These are phyloP conservation scores for Neonectria magnoliae DNA, from an alignment of 2,329 filamentous ascomycete species.

Conservation along the genomic window DNA sequence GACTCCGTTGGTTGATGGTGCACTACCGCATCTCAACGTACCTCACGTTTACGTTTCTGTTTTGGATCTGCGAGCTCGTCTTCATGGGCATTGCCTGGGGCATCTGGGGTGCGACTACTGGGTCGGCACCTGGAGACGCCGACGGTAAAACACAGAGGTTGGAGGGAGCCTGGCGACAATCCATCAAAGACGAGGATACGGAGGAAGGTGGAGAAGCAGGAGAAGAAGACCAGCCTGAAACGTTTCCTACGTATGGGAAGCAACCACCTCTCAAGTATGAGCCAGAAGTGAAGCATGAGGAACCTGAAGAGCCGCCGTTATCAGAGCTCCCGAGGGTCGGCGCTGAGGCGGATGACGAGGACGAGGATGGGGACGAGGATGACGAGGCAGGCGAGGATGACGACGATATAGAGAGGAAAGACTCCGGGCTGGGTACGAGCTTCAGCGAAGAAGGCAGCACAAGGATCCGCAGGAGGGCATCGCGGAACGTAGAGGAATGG, in stretches of 20 bases:
- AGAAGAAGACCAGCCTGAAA: conserved; percentile 54
- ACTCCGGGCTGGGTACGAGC: conserved; percentile 66
- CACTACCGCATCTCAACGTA: conserved; percentile 79
- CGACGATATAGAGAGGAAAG: conserved; percentile 46
- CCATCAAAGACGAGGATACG: conserved; percentile 35
- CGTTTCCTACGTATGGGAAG: conserved; percentile 55
- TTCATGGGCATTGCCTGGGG: conserved; percentile 75
- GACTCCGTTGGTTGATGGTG: conserved; percentile 88
- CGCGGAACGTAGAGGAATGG: conserved; percentile 35
- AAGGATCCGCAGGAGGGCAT: conserved; percentile 46
- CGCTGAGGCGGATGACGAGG: conserved; percentile 60
- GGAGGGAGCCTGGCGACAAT: conserved; percentile 21
- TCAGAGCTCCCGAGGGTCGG: conserved; percentile 49
- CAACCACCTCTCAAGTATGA: conserved; percentile 55
- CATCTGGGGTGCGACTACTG: conserved; percentile 55
- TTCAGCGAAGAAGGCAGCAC: conserved; percentile 53
- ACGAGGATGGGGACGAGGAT: conserved; percentile 52
- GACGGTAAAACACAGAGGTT: conserved; percentile 21
- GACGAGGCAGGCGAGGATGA: conserved; percentile 48
- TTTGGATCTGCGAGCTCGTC: conserved; percentile 80
- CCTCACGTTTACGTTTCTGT: conserved; percentile 72
- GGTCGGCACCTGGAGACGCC: conserved; percentile 18
- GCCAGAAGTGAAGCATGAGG: conserved; percentile 49
- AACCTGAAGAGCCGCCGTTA: conserved; percentile 42
- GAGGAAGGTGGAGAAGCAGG: conserved; percentile 42